Base-by-base conservation (phyloP, 2,329 filamentous ascomycete species). In the Westerdykella ornata region DNA sequence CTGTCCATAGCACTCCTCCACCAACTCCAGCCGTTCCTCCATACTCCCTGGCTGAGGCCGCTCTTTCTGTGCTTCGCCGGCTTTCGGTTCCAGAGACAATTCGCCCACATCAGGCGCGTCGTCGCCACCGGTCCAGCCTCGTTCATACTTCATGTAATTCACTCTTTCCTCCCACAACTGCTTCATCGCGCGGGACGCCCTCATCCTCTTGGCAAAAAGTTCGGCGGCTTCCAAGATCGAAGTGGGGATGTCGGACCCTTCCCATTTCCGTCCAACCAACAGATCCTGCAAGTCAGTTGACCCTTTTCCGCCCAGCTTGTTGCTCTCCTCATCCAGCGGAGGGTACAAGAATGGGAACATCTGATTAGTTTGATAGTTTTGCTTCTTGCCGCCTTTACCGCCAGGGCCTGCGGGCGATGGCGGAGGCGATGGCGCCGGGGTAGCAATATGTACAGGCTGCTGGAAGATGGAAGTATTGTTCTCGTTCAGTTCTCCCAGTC, bases 301-400 rank as follows among this genome's bases (percentile, higher is more conserved):
- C 11, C 89, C 89, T 61, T 94, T 96, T 1, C 90, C 90, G 38
- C 92, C 90, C 29, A 90, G 82, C 53, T 84, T 85, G 60, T 94
- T 95, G 67, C 88, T 95, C 17, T 81, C 83, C 47, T 82, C 83
- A 65, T 96, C 90, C 14, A 96, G 72, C 1, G 92, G 92, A 2
- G 92, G 92, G 54, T 98, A 98, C 70, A 98, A 81, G 60, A 98
- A 97, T 0, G 92, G 92, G 51, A 98, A 97, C 60, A 96, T 92
- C 56, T 98, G 92, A 59, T 98, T 98, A 0, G 92, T 98, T 65
- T 98, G 92, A 57, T 98, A 98, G 54, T 97, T 98, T 59, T 98
- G 92, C 62, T 98, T 98, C 73, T 98, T 98, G 1, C 85, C 89
- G 39, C 85, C 87, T 65, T 97, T 98, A 0, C 88, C 88, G 18